Evolutionary conservation across 768 basidiomycete species (phyloP).

Genomic region (Gelatoporia subvermispora): DNA sequence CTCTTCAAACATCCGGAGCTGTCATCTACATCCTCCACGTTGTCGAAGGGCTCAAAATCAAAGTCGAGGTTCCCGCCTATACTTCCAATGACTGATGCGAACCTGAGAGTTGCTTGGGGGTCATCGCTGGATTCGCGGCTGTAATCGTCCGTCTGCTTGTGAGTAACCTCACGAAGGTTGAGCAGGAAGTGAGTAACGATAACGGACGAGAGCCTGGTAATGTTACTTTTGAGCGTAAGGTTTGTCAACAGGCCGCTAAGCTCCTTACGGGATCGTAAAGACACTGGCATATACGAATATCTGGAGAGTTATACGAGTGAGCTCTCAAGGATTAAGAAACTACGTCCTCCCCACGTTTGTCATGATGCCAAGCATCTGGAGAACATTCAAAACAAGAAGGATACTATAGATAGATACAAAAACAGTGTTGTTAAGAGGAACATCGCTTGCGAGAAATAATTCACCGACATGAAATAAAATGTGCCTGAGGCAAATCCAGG

Average conservation of each 20-base stretch:
- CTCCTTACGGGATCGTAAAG: slow-evolving; percentile 1
- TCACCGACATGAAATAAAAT: slow-evolving; percentile 7
- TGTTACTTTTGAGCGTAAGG: not conserved
- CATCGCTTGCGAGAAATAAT: not conserved
- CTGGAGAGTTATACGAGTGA: not conserved
- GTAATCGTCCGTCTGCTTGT: not conserved
- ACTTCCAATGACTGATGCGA: too few species aligned
- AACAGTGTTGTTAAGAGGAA: too few species aligned
- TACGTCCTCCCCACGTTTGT: slow-evolving; percentile 5
- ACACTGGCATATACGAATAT: slow-evolving; percentile 1
- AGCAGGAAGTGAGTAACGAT: slow-evolving; percentile 10
- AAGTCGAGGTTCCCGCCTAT: too few species aligned
- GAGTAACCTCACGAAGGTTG: slow-evolving; percentile 7
- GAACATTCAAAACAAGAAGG: slow-evolving; percentile 6
- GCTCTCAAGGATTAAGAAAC: not conserved
- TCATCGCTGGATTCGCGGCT: too few species aligned
- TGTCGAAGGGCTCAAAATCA: too few species aligned
- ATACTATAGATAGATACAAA: not conserved
- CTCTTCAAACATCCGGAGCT: too few species aligned
- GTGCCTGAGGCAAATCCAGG: slow-evolving; percentile 2
- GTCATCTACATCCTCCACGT: too few species aligned
- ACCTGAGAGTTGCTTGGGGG: too few species aligned
- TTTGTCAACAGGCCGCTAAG: not conserved
- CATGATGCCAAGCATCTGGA: slow-evolving; percentile 2
- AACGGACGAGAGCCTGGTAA: slow-evolving; percentile 4